These are phyloP conservation scores for Acanthamoeba lenticulata DNA, from an alignment of 208 protist species.

Conservation along the genomic window DNA sequence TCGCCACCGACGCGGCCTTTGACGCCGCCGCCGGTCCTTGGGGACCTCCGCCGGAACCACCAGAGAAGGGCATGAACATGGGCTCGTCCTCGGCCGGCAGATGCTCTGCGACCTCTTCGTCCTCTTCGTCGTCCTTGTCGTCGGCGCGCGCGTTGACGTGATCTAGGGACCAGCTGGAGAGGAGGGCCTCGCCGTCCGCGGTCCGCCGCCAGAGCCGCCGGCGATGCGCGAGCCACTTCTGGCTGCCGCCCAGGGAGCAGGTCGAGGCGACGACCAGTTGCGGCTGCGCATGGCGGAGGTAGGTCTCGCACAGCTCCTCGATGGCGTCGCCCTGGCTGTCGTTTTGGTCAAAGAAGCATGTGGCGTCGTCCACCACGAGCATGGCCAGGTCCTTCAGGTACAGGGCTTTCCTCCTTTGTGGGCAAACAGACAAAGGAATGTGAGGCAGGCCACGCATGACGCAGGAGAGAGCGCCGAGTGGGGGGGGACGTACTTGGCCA, in stretches of 20 bases:
- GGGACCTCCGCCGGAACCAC: neutral
- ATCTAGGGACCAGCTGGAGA: neutral
- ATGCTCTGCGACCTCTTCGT: too few species aligned
- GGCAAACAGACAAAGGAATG: too few species aligned
- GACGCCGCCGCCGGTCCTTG: neutral
- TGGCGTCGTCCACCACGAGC: neutral
- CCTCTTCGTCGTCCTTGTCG: too few species aligned
- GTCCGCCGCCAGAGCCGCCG: neutral
- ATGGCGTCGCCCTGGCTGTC: neutral
- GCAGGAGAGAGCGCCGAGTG: too few species aligned
- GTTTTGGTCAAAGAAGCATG: neutral
- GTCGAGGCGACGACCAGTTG: neutral
- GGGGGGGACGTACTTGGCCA: constrained; percentile 94
- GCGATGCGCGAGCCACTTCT: neutral
- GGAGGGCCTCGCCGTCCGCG: neutral
- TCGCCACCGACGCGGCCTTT: neutral
- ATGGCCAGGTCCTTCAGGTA: constrained; percentile 79
- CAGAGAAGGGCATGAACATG: too few species aligned
- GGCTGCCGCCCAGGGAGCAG: neutral
- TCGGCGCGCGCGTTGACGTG: neutral
- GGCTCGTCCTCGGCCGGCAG: too few species aligned
- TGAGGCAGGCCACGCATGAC: too few species aligned
- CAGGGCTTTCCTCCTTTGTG: constrained; percentile 86
- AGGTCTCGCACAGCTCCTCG: neutral
- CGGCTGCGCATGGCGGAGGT: neutral